A percentile compares a stretch with the other conserved stretches of the same genome.
Evolutionary conservation across 2,329 filamentous ascomycete genomes (phyloP).

Genomic region (Diplodia scrobiculata): DNA sequence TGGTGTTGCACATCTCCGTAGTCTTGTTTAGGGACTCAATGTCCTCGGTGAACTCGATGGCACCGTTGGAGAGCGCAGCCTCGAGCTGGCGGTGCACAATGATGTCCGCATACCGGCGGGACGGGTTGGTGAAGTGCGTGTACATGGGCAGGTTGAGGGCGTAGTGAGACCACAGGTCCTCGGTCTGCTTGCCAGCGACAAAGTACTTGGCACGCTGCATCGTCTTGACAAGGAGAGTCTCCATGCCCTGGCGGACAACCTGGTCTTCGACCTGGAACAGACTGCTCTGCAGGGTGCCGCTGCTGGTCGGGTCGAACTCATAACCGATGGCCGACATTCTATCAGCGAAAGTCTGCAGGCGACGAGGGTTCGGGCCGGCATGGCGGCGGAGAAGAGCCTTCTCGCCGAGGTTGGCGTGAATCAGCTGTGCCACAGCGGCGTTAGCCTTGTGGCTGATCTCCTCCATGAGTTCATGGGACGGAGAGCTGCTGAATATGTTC

Average conservation of each 20-base stretch:
- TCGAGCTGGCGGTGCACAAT: constrained; percentile 95
- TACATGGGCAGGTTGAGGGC: constrained; percentile 89
- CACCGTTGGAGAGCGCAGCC: constrained; percentile 76
- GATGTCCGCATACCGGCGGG: constrained; percentile 90
- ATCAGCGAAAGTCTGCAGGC: constrained; percentile 86
- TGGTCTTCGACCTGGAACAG: constrained; percentile 88
- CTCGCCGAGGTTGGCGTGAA: constrained; percentile 77
- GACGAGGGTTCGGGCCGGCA: constrained; percentile 78
- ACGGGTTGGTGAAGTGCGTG: constrained; percentile 96
- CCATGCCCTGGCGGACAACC: constrained; percentile 94
- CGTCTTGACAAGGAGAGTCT: constrained; percentile 89
- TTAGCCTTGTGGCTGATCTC: constrained; percentile 95
- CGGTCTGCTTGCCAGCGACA: constrained; percentile 75
- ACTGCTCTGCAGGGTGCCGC: constrained; percentile 88
- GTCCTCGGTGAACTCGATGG: constrained; percentile 85
- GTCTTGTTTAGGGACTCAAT: constrained; percentile 86
- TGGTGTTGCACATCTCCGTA: constrained; percentile 93
- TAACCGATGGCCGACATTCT: constrained; percentile 91
- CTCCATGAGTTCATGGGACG: constrained; percentile 89
- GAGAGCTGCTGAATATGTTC: constrained; percentile 91
- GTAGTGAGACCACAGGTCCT: constrained; percentile 83
- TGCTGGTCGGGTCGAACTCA: constrained; percentile 85
- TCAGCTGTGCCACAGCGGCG: constrained; percentile 80
- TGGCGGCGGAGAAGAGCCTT: constrained; percentile 92
- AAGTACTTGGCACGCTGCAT: constrained; percentile 98